Evolutionary conservation across 495 filamentous ascomycete genomes (phyloP), one percentile per base, ranked within the genome.

Genomic region (Hypoxylon crocopeplum): DNA sequence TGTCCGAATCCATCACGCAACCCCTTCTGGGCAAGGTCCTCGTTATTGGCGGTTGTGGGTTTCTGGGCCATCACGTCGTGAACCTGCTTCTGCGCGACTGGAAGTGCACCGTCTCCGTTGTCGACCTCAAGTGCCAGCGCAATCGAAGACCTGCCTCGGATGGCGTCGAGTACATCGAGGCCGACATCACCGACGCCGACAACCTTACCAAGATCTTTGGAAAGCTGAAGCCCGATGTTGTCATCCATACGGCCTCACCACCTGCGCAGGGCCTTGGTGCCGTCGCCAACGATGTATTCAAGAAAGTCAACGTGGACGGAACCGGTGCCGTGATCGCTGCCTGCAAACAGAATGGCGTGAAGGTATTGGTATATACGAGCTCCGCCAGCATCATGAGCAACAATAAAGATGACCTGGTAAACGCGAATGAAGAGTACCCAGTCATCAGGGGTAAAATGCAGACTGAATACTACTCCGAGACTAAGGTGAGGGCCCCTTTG

Each of bases 171-270:
- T 99, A 99, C 75, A 81, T 89, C 67, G 83, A 92, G 51, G 89
- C 86, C 68, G 93, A 98, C 70, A 92, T 99, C 71, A 97, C 92
- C 30, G 87, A 90, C 36, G 73, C 76, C 45, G 80, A 79, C 44
- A 78, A 79, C 47, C 80, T 96, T 65, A 70, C 86, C 47, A 71
- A 75, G 10, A 76, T 95, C 8, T 88, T 98, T 70, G 67, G 79
- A 12, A 81, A 82, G 45, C 77, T 87, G 34, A 87, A 86, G 72
- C 92, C 95, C n/a, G 85, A 91, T 62, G 84, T 94, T 8, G 88
- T 99, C 33, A 94, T 98, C 59, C 92, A 99, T 75, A 98, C 94
- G 8, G 95, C 93, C n/a, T 89, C 88, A 3, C 90, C 91, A 2
- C 75, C 83, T 4, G 78, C 84, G 19, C 78, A 77, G 21, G 71